Evolutionary conservation across 768 basidiomycete genomes (phyloP), one percentile per base, ranked within the genome.

Genomic region (Dendrothele bispora): DNA sequence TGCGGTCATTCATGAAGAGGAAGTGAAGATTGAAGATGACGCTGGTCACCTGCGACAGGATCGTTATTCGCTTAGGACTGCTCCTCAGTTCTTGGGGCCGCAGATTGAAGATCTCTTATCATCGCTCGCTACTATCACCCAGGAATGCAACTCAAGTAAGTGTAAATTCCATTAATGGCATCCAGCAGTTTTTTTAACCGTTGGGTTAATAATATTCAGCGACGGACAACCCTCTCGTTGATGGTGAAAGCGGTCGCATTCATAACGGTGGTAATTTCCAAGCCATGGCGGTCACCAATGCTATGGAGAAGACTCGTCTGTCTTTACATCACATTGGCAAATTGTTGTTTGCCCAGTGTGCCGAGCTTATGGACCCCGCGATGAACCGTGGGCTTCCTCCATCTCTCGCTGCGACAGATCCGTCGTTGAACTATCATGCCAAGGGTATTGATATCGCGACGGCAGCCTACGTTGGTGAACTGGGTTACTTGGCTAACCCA

Each of bases 351-450:
- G 62, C 79, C 6, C 79, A 80, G 57, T 61, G 69, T 41, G 74
- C 79, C 18, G 89, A 91, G 65, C 72, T 91, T 26, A 72, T 86
- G 60, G 88, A 91, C 67, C 87, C 87, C n/a, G 58, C 73, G 14
- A 86, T 88, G 83, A 91, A 89, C 69, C 78, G 82, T 32, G 89
- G 88, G 12, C 69, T 91, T 17, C 85, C 89, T 7, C 86, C 87
- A 11, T 85, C 81, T 22, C 71, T 88, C 12, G 83, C 86, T 37
- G 83, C 85, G 5, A 82, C 82, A 1, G 86, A 88, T 57, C 86
- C 86, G 0, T 86, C 84, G 1, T 68, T 88, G 55, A 84, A 90
- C 63, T 91, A 88, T 63, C 85, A 87, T 58, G 74, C 71, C 4
- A 91, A 91, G 65, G 89, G 89, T 3, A 60, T 86, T 43, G 89